Evolutionary conservation across 2,329 filamentous ascomycete genomes (phyloP).

Genomic region (Bipolaris gigantea): DNA sequence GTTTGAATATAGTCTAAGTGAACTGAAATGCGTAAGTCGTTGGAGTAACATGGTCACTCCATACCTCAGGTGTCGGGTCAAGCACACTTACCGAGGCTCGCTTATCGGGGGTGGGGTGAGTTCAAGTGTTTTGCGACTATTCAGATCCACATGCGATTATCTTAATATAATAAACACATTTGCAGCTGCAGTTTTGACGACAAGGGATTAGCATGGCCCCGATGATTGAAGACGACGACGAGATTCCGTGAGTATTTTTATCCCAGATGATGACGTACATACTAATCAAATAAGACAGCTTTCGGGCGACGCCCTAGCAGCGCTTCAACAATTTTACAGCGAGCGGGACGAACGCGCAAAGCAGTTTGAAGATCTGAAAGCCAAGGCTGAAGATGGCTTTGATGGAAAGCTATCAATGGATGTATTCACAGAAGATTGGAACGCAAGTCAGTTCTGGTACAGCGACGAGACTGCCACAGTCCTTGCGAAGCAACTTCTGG

Average conservation of each 20-base stretch:
- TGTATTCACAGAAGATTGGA: constrained; percentile 78
- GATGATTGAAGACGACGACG: constrained; percentile 37
- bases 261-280: background rate
- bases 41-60: constrained; percentile 33
- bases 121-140: constrained; percentile 25
- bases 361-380: constrained; percentile 69
- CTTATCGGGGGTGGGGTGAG: constrained; percentile 32
- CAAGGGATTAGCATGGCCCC: constrained; percentile 23
- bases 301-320: constrained; percentile 66
- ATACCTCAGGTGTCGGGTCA: constrained; percentile 9
- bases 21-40: constrained; percentile 24
- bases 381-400: constrained; percentile 60
- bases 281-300: constrained; percentile 56
- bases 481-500: constrained; percentile 67
- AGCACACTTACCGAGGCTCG: constrained; percentile 27
- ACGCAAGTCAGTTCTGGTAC: constrained; percentile 84
- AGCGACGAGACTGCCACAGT: constrained; percentile 69
- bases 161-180: too few relatives aligned
- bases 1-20: constrained; percentile 34
- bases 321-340: constrained; percentile 72
- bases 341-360: constrained; percentile 69
- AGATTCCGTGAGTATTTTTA: constrained; percentile 36
- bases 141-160: constrained; percentile 19
- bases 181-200: background rate
- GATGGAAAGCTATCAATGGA: constrained; percentile 62